phyloP scores from a whole-genome alignment of 2,329 filamentous ascomycete genomes.

The Venturiaceae sp. region DNA sequence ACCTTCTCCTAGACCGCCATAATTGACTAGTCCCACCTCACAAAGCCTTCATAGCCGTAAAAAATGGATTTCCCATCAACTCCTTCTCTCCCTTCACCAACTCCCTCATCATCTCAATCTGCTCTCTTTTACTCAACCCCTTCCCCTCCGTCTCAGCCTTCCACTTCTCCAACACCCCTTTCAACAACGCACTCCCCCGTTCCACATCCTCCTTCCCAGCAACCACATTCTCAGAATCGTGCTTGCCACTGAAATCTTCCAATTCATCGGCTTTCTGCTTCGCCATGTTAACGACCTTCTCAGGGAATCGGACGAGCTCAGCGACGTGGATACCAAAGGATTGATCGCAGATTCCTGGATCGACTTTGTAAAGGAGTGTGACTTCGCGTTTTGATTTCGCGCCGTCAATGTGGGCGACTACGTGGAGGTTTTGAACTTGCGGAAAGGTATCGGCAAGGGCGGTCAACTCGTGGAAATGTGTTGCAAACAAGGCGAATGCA shows the following conservation, averaged over 20 bases:
- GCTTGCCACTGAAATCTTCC: constrained; percentile 84
- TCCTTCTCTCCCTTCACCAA: constrained; percentile 65
- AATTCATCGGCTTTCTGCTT: constrained; percentile 97
- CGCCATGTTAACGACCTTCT: constrained; percentile 98
- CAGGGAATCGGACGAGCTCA: constrained; percentile 89
- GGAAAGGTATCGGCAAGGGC: constrained; percentile 78
- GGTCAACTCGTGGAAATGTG: constrained; percentile 96
- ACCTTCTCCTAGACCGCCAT: too few species aligned
- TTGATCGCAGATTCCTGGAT: constrained; percentile 91
- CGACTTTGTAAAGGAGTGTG: constrained; percentile 92
- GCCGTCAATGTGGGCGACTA: constrained; percentile 80
- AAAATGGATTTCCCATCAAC: constrained; percentile 55
- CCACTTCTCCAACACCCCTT: constrained; percentile 75
- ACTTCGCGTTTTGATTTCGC: constrained; percentile 54
- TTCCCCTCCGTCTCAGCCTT: constrained; percentile 63
- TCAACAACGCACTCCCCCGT: constrained; percentile 75
- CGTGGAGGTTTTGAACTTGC: constrained; percentile 87
- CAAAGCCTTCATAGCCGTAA: constrained; percentile 45
- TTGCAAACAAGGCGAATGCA: constrained; percentile 91
- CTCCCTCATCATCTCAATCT: constrained; percentile 68
- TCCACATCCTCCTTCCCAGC: constrained; percentile 83
- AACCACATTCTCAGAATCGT: constrained; percentile 44
- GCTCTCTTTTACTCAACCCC: constrained; percentile 52
- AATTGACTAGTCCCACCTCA: too few species aligned
- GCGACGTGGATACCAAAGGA: constrained; percentile 98